Conservation (phyloP, 2,329 filamentous ascomycete species). For the Colletotrichum horii region DNA sequence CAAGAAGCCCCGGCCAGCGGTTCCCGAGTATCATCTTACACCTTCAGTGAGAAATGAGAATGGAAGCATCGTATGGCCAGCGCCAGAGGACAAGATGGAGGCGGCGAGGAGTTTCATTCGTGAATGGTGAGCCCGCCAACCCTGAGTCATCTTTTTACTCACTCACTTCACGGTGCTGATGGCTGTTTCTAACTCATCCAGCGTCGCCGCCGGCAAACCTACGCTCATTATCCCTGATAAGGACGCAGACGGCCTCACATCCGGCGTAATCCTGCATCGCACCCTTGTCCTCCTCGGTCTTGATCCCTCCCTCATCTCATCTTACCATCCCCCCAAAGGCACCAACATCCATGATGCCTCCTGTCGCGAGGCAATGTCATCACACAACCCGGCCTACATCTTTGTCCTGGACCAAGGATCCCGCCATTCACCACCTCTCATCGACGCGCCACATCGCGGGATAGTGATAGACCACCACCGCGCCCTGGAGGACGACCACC, state of each 20-base stretch:
- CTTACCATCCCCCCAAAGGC: conserved; percentile 66
- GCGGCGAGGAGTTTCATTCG: conserved; percentile 60
- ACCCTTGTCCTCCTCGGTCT: conserved; percentile 66
- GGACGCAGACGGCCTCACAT: conserved; percentile 70
- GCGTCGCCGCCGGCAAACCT: conserved; percentile 53
- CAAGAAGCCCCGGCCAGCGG: conserved; percentile 17
- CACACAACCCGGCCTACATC: conserved; percentile 39
- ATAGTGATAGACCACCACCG: conserved; percentile 72
- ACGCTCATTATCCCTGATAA: conserved; percentile 72
- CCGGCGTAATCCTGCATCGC: conserved; percentile 66
- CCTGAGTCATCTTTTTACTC: not conserved
- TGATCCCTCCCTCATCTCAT: conserved; percentile 53
- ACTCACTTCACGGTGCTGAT: not conserved
- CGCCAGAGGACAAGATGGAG: conserved; percentile 59
- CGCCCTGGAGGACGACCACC: conserved; percentile 59
- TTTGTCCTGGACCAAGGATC: conserved; percentile 45
- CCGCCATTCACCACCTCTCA: conserved; percentile 50
- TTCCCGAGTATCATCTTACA: conserved; percentile 50
- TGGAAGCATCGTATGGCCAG: conserved; percentile 66
- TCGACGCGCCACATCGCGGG: conserved; percentile 52
- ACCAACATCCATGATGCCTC: conserved; percentile 59
- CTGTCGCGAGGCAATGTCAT: conserved; percentile 59
- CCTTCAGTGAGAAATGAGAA: conserved; percentile 43
- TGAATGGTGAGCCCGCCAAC: conserved; percentile 53
- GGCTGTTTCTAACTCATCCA: conserved; percentile 30